These are phyloP conservation scores for Sphaerulina vaccinii DNA, from an alignment of 2,329 filamentous ascomycete species.

Conservation along the genomic window DNA sequence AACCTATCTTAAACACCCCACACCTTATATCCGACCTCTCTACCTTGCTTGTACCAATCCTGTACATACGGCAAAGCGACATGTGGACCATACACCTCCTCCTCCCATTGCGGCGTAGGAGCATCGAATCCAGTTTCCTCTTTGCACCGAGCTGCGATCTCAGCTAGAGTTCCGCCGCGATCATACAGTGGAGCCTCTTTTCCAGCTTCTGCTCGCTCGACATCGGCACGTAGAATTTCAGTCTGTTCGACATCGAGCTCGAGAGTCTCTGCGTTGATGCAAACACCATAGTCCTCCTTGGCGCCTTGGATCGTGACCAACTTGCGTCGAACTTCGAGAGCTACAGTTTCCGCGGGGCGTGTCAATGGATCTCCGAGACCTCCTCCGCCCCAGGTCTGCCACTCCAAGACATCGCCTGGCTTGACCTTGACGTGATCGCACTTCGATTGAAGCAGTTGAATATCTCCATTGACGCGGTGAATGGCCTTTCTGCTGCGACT, in stretches of 20 bases:
- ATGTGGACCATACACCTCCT: conserved; percentile 31
- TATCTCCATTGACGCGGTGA: conserved; percentile 22
- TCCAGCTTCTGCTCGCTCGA: conserved; percentile 29
- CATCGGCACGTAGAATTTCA: conserved; percentile 26
- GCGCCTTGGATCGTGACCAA: conserved; percentile 27
- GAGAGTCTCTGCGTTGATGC: conserved; percentile 25
- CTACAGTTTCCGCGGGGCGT: conserved; percentile 28
- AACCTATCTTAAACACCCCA: conserved; percentile 25
- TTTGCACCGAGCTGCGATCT: conserved; percentile 27
- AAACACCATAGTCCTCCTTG: conserved; percentile 27
- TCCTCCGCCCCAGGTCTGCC: conserved; percentile 31
- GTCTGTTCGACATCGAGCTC: conserved; percentile 25
- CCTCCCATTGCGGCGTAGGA: conserved; percentile 29
- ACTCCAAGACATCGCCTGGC: conserved; percentile 29
- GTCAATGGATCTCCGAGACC: conserved; percentile 28
- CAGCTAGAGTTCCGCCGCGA: conserved; percentile 26
- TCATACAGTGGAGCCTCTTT: conserved; percentile 26
- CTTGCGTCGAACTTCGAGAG: conserved; percentile 28
- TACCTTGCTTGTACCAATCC: conserved; percentile 28
- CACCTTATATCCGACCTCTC: conserved; percentile 26
- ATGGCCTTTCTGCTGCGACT: conserved; percentile 28
- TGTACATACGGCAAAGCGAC: conserved; percentile 30
- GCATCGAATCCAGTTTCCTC: conserved; percentile 28
- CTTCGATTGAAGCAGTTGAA: conserved; percentile 24
- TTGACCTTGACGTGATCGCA: conserved; percentile 31